phyloP scores from a whole-genome alignment of 495 filamentous ascomycete species.

The Neurospora africana region DNA sequence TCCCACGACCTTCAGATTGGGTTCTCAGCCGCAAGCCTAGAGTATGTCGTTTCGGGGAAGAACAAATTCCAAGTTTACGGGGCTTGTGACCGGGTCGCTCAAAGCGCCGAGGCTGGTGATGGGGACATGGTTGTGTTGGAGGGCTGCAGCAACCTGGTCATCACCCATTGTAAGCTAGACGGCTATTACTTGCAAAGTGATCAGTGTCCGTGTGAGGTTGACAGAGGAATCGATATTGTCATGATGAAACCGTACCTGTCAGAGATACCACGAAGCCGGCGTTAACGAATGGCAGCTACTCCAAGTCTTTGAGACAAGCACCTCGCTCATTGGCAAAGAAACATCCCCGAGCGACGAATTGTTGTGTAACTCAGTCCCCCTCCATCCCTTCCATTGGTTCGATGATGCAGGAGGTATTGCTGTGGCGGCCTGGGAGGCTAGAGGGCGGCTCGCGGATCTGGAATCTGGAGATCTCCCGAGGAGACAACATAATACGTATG shows the following conservation, averaged over 20 bases:
- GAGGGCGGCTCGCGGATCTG: not conserved
- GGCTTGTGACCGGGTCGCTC: not conserved
- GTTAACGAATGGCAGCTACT: conserved; percentile 2
- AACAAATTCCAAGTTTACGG: not conserved
- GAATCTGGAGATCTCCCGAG: not conserved
- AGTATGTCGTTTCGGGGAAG: not conserved
- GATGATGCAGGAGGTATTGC: not conserved
- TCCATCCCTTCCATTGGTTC: not conserved
- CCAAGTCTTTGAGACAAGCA: conserved; percentile 11
- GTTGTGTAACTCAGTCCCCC: not conserved
- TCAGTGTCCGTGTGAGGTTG: not conserved
- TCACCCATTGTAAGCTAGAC: not conserved
- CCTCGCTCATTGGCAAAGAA: conserved; percentile 3
- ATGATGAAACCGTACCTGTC: conserved; percentile 25
- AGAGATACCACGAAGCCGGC: conserved; percentile 19
- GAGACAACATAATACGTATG: not conserved
- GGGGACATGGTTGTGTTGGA: not conserved
- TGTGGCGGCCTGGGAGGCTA: not conserved
- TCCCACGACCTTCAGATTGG: not conserved
- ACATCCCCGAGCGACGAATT: not conserved
- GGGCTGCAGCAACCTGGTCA: not conserved
- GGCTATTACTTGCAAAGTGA: not conserved
- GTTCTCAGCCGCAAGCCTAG: not conserved
- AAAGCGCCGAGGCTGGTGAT: not conserved
- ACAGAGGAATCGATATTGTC: conserved; percentile 2